phyloP scores from a whole-genome alignment of 768 basidiomycete genomes.

The Cyathus striatus region DNA sequence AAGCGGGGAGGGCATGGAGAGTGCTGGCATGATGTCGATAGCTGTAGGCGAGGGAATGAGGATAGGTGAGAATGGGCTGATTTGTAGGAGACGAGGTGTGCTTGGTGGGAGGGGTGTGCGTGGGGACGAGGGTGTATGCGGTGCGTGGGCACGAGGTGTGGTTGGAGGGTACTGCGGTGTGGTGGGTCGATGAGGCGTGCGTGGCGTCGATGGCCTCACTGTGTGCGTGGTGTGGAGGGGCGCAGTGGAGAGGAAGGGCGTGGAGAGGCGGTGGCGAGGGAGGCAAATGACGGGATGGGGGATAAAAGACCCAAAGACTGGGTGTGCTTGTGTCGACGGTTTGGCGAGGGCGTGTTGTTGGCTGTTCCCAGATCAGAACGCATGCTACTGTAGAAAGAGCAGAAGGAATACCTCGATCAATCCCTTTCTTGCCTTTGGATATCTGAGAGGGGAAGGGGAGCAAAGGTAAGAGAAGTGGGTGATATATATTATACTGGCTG shows the following conservation, averaged over 20 bases:
- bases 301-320: conserved; percentile 12
- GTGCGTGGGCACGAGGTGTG: background rate
- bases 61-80: background rate
- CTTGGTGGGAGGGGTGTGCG: background rate
- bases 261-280: background rate
- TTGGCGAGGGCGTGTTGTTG: background rate
- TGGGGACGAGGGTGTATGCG: background rate
- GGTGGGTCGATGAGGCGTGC: too few relatives aligned
- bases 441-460: too few relatives aligned
- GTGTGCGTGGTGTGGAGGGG: too few relatives aligned
- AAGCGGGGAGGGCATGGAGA: background rate
- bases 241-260: too few relatives aligned
- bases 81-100: background rate
- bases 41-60: background rate
- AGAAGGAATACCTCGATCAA: too few relatives aligned
- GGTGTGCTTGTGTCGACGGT: conserved; percentile 5
- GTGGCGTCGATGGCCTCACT: too few relatives aligned
- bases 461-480: too few relatives aligned
- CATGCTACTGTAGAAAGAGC: too few relatives aligned
- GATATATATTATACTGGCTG: too few relatives aligned
- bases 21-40: background rate
- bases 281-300: conserved; percentile 8
- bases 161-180: too few relatives aligned
- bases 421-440: too few relatives aligned
- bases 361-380: too few relatives aligned